A percentile compares a stretch with the other conserved stretches of the same genome.
Evolutionary conservation across 495 filamentous ascomycete species (phyloP).

Genomic region (Xylaria cubensis): DNA sequence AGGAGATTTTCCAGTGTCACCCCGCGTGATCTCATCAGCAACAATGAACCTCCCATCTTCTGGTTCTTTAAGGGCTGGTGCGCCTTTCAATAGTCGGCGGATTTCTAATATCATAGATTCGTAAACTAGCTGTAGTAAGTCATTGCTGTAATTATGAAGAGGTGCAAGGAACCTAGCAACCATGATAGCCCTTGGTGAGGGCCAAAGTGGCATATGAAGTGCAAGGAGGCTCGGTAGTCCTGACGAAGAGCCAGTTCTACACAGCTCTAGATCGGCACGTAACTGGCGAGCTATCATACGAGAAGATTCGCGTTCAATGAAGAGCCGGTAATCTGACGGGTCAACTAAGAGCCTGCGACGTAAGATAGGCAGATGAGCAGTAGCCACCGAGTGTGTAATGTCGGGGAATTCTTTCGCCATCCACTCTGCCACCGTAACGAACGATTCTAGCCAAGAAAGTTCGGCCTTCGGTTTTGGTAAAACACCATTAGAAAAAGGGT

Average conservation of each 20-base stretch:
- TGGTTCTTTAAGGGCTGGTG: background rate
- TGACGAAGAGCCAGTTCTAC: background rate
- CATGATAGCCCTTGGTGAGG: background rate
- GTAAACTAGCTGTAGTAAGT: constrained; percentile 14
- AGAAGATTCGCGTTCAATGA: constrained; percentile 13
- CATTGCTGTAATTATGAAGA: background rate
- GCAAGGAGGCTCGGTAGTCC: constrained; percentile 17
- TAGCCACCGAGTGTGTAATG: constrained; percentile 10
- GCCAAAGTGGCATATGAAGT: constrained; percentile 16
- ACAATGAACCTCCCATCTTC: constrained; percentile 4
- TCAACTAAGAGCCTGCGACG: constrained; percentile 17
- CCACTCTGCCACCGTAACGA: constrained; percentile 12
- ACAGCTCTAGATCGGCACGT: constrained; percentile 1
- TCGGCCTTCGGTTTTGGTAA: constrained; percentile 21
- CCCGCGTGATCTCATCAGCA: constrained; percentile 1
- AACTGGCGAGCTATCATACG: constrained; percentile 15
- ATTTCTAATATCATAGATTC: constrained; percentile 19
- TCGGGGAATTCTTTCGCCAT: constrained; percentile 24
- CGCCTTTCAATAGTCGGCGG: background rate
- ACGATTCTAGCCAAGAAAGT: constrained; percentile 20
- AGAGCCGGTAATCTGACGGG: constrained; percentile 9
- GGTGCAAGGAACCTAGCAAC: background rate
- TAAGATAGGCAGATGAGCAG: constrained; percentile 3
- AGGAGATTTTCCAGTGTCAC: background rate
- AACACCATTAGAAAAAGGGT: constrained; percentile 17